A percentile compares a stretch with the other conserved stretches of the same genome.
phyloP scores from a whole-genome alignment of 352 stramenopile species.

The Phytophthora agathidicida region DNA sequence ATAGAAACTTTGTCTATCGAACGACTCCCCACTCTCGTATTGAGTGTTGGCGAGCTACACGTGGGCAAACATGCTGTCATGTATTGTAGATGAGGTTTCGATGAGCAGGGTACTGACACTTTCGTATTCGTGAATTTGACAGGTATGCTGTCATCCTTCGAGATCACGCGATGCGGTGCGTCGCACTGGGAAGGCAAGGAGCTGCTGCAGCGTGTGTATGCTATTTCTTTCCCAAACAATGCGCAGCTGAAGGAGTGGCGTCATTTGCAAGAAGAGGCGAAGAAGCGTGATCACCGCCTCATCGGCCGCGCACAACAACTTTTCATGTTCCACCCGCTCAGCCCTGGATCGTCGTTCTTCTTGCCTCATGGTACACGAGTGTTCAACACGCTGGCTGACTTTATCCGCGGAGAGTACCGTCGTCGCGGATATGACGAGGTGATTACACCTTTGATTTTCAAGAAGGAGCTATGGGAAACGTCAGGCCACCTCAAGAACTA shows the following conservation, averaged over 20 bases:
- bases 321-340: conserved; percentile 95
- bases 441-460: conserved; percentile 98
- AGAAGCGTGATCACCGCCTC: conserved; percentile 96
- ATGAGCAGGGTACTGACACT: conserved; percentile 8
- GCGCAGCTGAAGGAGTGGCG: conserved; percentile 88
- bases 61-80: conserved; percentile 61
- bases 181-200: conserved; percentile 93
- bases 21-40: conserved; percentile 79
- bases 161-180: conserved; percentile 93
- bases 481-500: conserved; percentile 98
- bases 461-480: conserved; percentile 98
- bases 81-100: not conserved
- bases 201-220: conserved; percentile 97
- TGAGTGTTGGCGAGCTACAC: conserved; percentile 85
- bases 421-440: conserved; percentile 95
- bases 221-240: conserved; percentile 94
- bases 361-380: conserved; percentile 97
- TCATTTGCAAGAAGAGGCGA: conserved; percentile 94
- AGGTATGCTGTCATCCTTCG: conserved; percentile 94
- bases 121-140: conserved; percentile 7
- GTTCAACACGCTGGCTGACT: conserved; percentile 96
- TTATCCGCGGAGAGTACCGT: conserved; percentile 88
- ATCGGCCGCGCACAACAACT: conserved; percentile 96
- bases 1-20: conserved; percentile 60
- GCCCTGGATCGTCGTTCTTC: conserved; percentile 97